phyloP scores from a whole-genome alignment of 176 grass and related monocot species.

The Neostapfia colusana region DNA sequence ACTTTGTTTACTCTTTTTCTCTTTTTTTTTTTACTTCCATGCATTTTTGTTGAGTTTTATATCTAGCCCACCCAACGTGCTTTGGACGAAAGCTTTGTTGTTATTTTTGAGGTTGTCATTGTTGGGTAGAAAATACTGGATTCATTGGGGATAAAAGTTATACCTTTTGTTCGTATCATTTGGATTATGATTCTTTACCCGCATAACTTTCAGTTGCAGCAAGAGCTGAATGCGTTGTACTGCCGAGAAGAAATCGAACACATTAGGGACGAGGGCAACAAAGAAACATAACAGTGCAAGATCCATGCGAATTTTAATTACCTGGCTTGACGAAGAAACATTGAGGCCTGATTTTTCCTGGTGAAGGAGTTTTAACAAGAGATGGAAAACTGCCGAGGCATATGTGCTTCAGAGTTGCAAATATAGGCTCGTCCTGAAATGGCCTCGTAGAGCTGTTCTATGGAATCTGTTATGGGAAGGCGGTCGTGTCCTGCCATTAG shows the following conservation, averaged over 20 bases:
- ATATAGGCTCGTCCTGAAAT: neutral
- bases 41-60: too few species aligned
- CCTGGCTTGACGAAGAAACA: conserved; percentile 23
- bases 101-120: neutral
- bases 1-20: too few species aligned
- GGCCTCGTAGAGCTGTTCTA: conserved; percentile 11
- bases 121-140: neutral
- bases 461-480: conserved; percentile 24
- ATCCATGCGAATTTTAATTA: conserved; percentile 33
- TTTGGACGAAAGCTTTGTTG: too few species aligned
- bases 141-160: neutral
- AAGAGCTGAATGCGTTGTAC: conserved; percentile 88
- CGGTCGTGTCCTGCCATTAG: conserved; percentile 27
- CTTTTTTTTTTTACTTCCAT: too few species aligned
- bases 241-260: conserved; percentile 88
- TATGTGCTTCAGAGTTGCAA: neutral
- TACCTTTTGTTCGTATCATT: neutral
- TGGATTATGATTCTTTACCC: conserved; percentile 1
- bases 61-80: too few species aligned
- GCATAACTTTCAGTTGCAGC: conserved; percentile 68
- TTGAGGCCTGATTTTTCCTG: neutral
- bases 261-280: conserved; percentile 60
- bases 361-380: conserved; percentile 22
- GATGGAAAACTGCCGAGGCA: neutral
- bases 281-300: conserved; percentile 53